phyloP scores from a whole-genome alignment of 2,329 filamentous ascomycete genomes.

The Mycosphaerella sp. region DNA sequence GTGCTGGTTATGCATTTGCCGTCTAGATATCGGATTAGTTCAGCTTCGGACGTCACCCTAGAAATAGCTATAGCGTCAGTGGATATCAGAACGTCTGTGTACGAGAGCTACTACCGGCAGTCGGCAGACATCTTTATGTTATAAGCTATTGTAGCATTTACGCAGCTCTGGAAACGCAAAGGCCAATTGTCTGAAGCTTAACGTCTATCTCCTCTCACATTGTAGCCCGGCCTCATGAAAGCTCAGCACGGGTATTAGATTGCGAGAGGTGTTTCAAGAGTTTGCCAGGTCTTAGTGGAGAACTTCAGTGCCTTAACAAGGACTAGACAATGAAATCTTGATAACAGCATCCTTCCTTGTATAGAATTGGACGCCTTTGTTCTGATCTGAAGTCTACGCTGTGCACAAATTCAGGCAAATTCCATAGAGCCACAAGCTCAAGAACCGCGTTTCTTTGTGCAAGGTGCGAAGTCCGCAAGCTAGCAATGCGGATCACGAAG shows the following conservation, averaged over 20 bases:
- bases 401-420: background rate
- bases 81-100: too few species aligned
- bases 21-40: too few species aligned
- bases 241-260: conserved; percentile 60
- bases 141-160: conserved; percentile 23
- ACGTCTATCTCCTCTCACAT: conserved; percentile 57
- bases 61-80: too few species aligned
- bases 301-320: background rate
- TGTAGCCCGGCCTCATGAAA: conserved; percentile 60
- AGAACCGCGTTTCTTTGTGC: background rate
- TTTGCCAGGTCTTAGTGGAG: background rate
- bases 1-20: too few species aligned
- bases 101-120: too few species aligned
- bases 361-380: background rate
- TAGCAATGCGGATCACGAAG: background rate
- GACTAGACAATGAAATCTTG: background rate
- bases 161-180: conserved; percentile 18
- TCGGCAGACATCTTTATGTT: conserved; percentile 12
- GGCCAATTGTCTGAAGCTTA: conserved; percentile 27
- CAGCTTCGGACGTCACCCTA: too few species aligned
- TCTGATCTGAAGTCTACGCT: background rate
- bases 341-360: background rate
- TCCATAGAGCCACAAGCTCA: background rate
- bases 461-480: background rate
- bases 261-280: conserved; percentile 48